Conservation (phyloP, 768 basidiomycete genomes). For the Nidularia sp. region DNA sequence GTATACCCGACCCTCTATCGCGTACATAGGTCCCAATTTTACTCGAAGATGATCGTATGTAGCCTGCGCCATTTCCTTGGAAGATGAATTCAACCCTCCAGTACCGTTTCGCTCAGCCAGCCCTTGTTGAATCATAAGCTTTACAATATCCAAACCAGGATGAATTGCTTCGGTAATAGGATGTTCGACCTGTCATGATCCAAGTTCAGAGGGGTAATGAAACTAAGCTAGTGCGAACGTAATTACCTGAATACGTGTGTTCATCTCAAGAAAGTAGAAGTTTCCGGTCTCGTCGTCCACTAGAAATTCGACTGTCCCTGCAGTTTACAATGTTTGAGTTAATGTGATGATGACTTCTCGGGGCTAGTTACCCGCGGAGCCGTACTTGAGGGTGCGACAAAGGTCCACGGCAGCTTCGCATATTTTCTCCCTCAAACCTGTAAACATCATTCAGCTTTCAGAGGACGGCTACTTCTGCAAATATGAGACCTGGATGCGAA, state of each 20-base stretch:
- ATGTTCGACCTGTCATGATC: constrained; percentile 52
- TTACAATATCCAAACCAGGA: constrained; percentile 56
- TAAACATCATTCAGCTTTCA: background rate
- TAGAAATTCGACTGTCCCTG: constrained; percentile 68
- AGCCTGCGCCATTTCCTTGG: constrained; percentile 29
- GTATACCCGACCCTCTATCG: constrained; percentile 58
- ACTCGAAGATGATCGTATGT: constrained; percentile 22
- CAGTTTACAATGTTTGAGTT: background rate
- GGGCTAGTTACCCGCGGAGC: constrained; percentile 44
- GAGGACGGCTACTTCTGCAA: too few species aligned
- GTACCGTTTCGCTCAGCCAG: constrained; percentile 25
- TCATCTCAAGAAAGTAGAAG: constrained; percentile 74
- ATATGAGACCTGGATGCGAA: constrained; percentile 20
- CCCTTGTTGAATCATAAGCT: constrained; percentile 61
- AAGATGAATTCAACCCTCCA: constrained; percentile 6
- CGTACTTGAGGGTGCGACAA: constrained; percentile 46
- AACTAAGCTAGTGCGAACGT: background rate
- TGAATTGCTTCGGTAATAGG: constrained; percentile 56
- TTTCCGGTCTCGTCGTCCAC: constrained; percentile 46
- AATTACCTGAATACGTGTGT: constrained; percentile 55
- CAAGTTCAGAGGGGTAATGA: background rate
- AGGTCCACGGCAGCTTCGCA: constrained; percentile 50
- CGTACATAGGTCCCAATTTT: constrained; percentile 20
- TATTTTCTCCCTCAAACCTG: constrained; percentile 43
- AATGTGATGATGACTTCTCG: background rate